Base-by-base conservation (phyloP, 257 asterid genomes). In the Mentha longifolia region DNA sequence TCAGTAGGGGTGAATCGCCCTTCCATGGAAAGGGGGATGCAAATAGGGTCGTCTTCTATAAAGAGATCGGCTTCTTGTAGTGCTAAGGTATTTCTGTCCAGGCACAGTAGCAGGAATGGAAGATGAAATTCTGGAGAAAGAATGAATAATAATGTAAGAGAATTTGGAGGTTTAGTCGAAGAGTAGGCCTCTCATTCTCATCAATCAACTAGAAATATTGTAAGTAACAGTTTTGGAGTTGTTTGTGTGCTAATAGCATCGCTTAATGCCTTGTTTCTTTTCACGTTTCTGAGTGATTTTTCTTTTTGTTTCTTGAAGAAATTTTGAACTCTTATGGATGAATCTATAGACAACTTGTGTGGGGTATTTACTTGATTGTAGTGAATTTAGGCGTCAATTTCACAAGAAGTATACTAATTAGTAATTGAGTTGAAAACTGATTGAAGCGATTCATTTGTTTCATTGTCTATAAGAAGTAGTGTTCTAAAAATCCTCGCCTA, bases 31-130 rank as follows among this genome's bases (percentile, higher is more conserved):
- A 67, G 73, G 31, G 54, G 54, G 11, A 25, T 22, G 37, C 37
- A 33, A 33, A 33, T 33, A 3, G 82, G 83, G 70, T 37, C 76
- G 12, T 63, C 79, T 74, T 71, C 77, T 4, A 41, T 74, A 6
- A 78, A 83, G 82, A 83, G 92, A 66, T 90, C 95, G 42, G 78
- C 72, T 68, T 86, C 97, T 4, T 85, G 92, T 56, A 81, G 87
- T 61, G 92, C 86, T 0, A 82, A 80, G 22, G 83, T 86, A 19
- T 79, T 79, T 42, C 69, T 74, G 3, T 79, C 85, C 0, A 64
- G 86, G 68, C 76, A 86, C 20, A 71, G 74, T 67, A 77, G 81
- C 79, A 74, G 74, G 74, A 67, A 31, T 49, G 60, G 74, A 72
- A 69, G 31, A 25, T 59, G 76, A 20, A 5, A 42, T 28, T 28